phyloP scores from a whole-genome alignment of 441 rosid species.

The Euphorbia schlechtendalii region DNA sequence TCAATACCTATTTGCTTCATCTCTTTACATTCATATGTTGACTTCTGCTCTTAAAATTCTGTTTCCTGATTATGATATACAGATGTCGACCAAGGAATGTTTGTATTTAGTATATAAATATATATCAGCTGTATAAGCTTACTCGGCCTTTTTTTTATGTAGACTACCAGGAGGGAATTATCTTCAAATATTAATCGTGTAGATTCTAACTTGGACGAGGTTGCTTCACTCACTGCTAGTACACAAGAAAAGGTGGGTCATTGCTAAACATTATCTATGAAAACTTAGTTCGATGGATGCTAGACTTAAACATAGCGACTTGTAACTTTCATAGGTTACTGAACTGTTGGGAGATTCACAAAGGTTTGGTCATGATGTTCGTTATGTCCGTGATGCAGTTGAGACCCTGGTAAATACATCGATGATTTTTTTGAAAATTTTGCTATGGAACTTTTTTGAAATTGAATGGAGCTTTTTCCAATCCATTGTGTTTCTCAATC shows the following conservation, averaged over 20 bases:
- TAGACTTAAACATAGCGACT: constrained; percentile 13
- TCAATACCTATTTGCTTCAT: neutral
- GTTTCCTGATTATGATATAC: neutral
- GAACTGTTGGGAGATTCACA: constrained; percentile 45
- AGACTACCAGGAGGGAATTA: constrained; percentile 63
- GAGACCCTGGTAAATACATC: constrained; percentile 55
- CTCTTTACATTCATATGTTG: neutral
- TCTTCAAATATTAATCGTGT: constrained; percentile 54
- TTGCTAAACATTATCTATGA: constrained; percentile 10
- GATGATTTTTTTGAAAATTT: neutral
- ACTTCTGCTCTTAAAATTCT: neutral
- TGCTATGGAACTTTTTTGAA: neutral
- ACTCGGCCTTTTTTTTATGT: constrained; percentile 10
- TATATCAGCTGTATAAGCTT: neutral
- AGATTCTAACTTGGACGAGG: constrained; percentile 47
- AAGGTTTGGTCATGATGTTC: constrained; percentile 42
- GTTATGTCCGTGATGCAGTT: constrained; percentile 54
- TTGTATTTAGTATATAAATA: too few relatives aligned
- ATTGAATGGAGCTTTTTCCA: constrained; percentile 10
- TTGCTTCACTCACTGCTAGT: constrained; percentile 43
- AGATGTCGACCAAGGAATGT: neutral
- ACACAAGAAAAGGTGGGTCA: constrained; percentile 63
- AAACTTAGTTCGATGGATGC: constrained; percentile 7
- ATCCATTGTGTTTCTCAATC: constrained; percentile 2
- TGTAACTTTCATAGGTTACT: constrained; percentile 37